Conservation (phyloP, 768 basidiomycete genomes). For the Auriscalpium microsporum region DNA sequence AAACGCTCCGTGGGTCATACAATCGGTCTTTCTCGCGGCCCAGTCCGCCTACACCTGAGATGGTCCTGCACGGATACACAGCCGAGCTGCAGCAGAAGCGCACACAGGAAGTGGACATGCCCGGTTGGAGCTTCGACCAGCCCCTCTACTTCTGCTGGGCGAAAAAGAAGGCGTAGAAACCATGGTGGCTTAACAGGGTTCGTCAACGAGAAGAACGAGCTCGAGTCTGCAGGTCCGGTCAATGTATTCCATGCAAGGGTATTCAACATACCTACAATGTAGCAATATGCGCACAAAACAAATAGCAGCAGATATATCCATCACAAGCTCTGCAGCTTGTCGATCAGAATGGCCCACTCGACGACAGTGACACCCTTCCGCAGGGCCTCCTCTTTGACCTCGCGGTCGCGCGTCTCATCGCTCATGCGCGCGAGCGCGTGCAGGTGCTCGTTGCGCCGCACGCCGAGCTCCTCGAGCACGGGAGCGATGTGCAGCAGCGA, state of each 20-base stretch:
- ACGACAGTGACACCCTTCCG: constrained; percentile 59
- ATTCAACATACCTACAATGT: no score
- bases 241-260: no score
- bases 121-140: neutral
- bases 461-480: constrained; percentile 48
- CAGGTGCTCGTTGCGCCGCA: constrained; percentile 51
- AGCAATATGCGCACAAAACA: neutral
- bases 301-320: neutral
- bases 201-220: neutral
- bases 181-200: no score
- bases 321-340: constrained; percentile 41
- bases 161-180: neutral
- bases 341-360: constrained; percentile 74
- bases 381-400: constrained; percentile 64
- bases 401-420: constrained; percentile 59
- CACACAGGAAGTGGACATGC: neutral
- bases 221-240: no score
- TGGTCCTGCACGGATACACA: neutral
- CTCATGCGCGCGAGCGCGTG: constrained; percentile 51
- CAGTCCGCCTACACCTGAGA: neutral
- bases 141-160: constrained; percentile 2
- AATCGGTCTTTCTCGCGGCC: neutral
- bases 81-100: constrained; percentile 1
- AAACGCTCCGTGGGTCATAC: neutral
- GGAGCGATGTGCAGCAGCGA: constrained; percentile 57